A percentile compares a stretch with the other conserved stretches of the same genome.
Conservation (phyloP, 352 stramenopile genomes). For the Pythium aphanidermatum region DNA sequence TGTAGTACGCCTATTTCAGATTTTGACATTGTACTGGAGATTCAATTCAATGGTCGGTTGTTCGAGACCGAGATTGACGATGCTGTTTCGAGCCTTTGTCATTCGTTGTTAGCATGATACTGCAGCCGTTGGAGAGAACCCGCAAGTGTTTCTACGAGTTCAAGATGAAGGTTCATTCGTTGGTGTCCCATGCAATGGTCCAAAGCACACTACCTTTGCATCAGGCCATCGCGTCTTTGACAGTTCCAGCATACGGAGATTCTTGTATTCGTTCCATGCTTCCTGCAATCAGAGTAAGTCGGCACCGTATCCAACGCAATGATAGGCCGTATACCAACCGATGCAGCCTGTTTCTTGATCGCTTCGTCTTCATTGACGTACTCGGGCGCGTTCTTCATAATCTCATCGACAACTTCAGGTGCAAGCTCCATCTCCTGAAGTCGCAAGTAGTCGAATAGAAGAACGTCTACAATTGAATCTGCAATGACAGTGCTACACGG, state of each 20-base stretch:
- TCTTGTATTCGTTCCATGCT: slow-evolving; percentile 65
- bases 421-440: slow-evolving; percentile 73
- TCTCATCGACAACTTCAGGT: slow-evolving; percentile 47
- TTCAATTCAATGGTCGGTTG: too few species aligned
- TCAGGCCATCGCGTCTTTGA: slow-evolving; percentile 66
- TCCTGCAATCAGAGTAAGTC: too few species aligned
- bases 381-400: slow-evolving; percentile 43
- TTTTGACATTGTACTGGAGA: too few species aligned
- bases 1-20: neutral
- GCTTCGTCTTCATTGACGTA: slow-evolving; percentile 55
- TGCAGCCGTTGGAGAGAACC: slow-evolving; percentile 66
- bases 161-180: slow-evolving; percentile 2
- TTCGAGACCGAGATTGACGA: too few species aligned
- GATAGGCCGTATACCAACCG: slow-evolving; percentile 17
- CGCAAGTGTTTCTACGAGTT: slow-evolving; percentile 46
- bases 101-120: slow-evolving; percentile 43
- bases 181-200: neutral
- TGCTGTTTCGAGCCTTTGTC: neutral
- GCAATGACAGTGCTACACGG: slow-evolving; percentile 42
- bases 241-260: slow-evolving; percentile 53
- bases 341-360: slow-evolving; percentile 35
- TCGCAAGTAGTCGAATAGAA: slow-evolving; percentile 62
- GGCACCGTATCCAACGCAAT: too few species aligned
- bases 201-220: too few species aligned
- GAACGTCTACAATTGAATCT: slow-evolving; percentile 63